phyloP scores from a whole-genome alignment of 345 rosid species.

The Populus nigra region DNA sequence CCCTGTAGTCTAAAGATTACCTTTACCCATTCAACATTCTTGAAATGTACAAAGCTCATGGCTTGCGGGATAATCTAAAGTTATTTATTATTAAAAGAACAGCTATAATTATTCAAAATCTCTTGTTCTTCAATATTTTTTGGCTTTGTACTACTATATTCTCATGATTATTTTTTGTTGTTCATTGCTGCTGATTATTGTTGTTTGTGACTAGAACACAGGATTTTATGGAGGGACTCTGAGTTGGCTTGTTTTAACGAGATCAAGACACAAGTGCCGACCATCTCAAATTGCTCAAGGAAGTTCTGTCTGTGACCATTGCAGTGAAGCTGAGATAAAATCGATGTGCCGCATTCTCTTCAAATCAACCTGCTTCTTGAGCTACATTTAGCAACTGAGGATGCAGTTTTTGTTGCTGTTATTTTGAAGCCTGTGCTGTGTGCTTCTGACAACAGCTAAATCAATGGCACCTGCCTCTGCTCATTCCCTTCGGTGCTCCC shows the following conservation, averaged over 20 bases:
- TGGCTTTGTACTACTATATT: neutral
- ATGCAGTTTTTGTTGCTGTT: neutral
- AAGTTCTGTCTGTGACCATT: too few relatives aligned
- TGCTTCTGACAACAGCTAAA: too few relatives aligned
- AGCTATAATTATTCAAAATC: too few relatives aligned
- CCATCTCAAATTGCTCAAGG: too few relatives aligned
- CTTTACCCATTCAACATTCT: neutral
- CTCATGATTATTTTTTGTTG: neutral
- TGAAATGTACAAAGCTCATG: neutral
- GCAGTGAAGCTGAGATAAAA: too few relatives aligned
- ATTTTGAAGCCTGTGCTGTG: too few relatives aligned
- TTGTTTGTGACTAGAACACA: neutral
- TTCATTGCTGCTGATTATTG: neutral
- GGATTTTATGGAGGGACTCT: too few relatives aligned
- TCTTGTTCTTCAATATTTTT: neutral
- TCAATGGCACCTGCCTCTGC: too few relatives aligned
- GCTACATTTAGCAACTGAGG: neutral
- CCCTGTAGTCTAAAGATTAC: neutral
- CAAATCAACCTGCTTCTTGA: neutral
- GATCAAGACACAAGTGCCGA: too few relatives aligned
- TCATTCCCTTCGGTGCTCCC: too few relatives aligned
- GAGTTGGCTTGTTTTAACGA: too few relatives aligned
- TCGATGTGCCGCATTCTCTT: neutral
- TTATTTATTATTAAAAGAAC: neutral
- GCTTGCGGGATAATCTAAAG: neutral